Conservation (phyloP, 1,139 yeast species). For the Lodderomyces orthopsilosis region DNA sequence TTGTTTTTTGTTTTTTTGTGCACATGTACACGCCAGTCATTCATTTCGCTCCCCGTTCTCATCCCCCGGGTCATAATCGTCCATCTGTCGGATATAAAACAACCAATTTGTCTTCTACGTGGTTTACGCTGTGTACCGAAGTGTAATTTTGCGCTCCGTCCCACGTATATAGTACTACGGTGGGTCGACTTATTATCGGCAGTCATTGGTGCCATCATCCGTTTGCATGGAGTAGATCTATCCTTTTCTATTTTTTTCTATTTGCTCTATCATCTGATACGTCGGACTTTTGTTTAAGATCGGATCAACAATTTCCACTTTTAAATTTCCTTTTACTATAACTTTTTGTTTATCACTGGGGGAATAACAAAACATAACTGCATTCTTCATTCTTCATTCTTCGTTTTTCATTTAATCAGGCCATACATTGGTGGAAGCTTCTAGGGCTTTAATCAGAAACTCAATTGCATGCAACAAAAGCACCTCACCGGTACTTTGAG, state of each 20-base stretch:
- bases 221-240: background rate
- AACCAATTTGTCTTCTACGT: no score
- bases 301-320: background rate
- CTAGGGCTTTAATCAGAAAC: no score
- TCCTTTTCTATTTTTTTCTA: background rate
- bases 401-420: no score
- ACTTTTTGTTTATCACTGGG: background rate
- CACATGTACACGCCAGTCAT: background rate
- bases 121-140: no score
- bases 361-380: background rate
- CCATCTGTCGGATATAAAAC: background rate
- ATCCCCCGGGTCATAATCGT: slow-evolving; percentile 4
- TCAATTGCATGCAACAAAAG: no score
- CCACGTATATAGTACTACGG: no score
- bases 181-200: no score
- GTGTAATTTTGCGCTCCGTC: no score
- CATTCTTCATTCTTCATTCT: background rate
- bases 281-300: background rate
- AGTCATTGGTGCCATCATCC: no score
- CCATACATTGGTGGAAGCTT: no score
- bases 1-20: background rate
- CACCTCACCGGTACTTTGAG: no score
- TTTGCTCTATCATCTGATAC: background rate
- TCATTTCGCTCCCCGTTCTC: no score
- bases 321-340: background rate